These are phyloP conservation scores for Fusarium mangiferae DNA, from an alignment of 2,329 filamentous ascomycete species.

Conservation along the genomic window DNA sequence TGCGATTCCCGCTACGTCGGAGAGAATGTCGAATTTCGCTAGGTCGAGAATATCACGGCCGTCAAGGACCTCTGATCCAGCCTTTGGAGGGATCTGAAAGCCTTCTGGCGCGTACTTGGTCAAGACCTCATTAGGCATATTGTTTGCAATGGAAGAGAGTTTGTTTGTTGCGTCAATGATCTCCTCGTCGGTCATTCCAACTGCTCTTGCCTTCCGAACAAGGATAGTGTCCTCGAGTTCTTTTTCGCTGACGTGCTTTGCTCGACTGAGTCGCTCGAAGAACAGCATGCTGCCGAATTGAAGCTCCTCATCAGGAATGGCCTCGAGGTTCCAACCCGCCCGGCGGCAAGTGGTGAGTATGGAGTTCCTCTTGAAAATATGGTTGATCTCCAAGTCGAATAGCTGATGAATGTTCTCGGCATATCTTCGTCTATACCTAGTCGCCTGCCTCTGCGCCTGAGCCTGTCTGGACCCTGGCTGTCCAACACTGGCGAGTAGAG, in stretches of 20 bases:
- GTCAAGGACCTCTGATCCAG: background rate
- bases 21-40: constrained; percentile 33
- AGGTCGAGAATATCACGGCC: constrained; percentile 37
- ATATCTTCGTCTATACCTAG: background rate
- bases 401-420: background rate
- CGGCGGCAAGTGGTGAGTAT: constrained; percentile 44
- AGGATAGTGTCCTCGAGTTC: background rate
- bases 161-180: background rate
- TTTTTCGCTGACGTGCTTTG: accelerated
- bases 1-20: constrained; percentile 4
- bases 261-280: background rate
- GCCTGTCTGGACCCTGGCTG: background rate
- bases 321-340: constrained; percentile 50
- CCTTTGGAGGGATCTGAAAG: background rate
- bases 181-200: background rate
- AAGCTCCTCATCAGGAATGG: constrained; percentile 50
- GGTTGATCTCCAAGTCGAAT: constrained; percentile 23
- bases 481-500: background rate
- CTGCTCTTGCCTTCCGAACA: background rate
- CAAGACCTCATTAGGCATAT: background rate
- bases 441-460: background rate
- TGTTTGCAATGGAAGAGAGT: background rate
- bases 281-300: constrained; percentile 38
- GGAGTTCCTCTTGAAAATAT: constrained; percentile 50
- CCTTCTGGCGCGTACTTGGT: background rate